phyloP scores from a whole-genome alignment of 371 early-diverging fungal species.

The Mycotypha africana region DNA sequence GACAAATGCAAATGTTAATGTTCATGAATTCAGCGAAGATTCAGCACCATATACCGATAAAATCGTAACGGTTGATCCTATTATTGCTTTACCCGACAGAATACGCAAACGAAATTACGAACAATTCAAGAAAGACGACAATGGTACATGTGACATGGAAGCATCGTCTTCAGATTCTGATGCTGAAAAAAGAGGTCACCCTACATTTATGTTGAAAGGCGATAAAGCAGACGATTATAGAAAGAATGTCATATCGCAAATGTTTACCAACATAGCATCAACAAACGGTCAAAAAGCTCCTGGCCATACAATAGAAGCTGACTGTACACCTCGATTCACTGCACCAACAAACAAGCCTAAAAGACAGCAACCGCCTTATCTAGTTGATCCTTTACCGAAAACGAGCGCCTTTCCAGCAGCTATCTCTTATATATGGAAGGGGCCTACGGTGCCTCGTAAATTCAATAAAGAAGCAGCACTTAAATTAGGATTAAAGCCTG shows the following conservation, averaged over 20 bases:
- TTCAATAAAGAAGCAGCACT: constrained; percentile 72
- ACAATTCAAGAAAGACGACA: background rate
- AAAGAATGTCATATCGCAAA: constrained; percentile 27
- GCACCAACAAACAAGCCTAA: constrained; percentile 9
- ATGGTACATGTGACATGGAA: background rate
- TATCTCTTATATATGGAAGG: constrained; percentile 73
- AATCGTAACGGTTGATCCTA: constrained; percentile 59
- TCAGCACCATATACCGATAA: constrained; percentile 48
- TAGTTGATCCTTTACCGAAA: constrained; percentile 33
- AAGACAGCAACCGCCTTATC: constrained; percentile 7
- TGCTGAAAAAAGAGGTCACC: background rate
- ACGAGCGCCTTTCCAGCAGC: constrained; percentile 40
- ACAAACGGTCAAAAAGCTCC: constrained; percentile 15
- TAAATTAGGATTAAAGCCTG: constrained; percentile 72
- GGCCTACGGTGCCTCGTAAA: constrained; percentile 76
- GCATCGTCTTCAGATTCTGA: constrained; percentile 9
- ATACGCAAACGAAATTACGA: constrained; percentile 10
- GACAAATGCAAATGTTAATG: constrained; percentile 36
- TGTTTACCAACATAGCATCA: constrained; percentile 51
- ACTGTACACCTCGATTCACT: constrained; percentile 30
- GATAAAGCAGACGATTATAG: constrained; percentile 26
- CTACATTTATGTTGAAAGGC: background rate
- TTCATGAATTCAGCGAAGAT: constrained; percentile 37
- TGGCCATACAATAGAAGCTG: constrained; percentile 31
- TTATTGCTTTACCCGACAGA: constrained; percentile 47